A percentile compares a stretch with the other conserved stretches of the same genome.
Conservation (phyloP, 2,329 filamentous ascomycete species). For the Cytospora leucostoma region DNA sequence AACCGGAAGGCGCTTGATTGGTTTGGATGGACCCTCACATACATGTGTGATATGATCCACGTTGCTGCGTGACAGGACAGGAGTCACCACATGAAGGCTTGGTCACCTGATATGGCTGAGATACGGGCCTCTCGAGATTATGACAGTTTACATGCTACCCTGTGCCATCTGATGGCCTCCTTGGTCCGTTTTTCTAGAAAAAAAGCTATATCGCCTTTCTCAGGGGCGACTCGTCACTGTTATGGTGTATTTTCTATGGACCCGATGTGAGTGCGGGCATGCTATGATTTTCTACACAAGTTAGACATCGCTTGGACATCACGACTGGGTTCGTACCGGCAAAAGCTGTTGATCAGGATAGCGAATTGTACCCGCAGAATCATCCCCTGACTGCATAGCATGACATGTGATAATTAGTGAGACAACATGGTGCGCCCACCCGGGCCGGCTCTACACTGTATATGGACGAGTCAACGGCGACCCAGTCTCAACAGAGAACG, state of each 20-base stretch:
- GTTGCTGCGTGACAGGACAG: conserved; percentile 17
- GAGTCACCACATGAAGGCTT: conserved; percentile 22
- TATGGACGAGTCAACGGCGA: neutral
- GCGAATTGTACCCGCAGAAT: no score
- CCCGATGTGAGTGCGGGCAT: no score
- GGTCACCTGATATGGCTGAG: conserved; percentile 25
- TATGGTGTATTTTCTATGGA: no score
- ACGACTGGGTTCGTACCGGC: no score
- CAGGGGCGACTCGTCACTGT: no score
- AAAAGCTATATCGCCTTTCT: no score
- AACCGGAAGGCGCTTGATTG: conserved; percentile 19
- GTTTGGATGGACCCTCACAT: neutral
- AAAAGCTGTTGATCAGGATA: no score
- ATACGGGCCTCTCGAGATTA: neutral
- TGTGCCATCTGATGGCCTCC: no score
- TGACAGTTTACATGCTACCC: no score
- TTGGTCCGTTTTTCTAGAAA: no score
- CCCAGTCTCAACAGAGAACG: neutral
- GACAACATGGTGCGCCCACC: neutral
- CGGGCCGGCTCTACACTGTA: neutral
- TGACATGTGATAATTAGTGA: neutral
- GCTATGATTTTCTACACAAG: no score
- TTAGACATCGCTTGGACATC: no score
- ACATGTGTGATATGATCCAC: conserved; percentile 12
- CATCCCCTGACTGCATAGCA: neutral